Evolutionary conservation across 1,284 basidiomycete species (phyloP).

Genomic region (Melampsora americana): DNA sequence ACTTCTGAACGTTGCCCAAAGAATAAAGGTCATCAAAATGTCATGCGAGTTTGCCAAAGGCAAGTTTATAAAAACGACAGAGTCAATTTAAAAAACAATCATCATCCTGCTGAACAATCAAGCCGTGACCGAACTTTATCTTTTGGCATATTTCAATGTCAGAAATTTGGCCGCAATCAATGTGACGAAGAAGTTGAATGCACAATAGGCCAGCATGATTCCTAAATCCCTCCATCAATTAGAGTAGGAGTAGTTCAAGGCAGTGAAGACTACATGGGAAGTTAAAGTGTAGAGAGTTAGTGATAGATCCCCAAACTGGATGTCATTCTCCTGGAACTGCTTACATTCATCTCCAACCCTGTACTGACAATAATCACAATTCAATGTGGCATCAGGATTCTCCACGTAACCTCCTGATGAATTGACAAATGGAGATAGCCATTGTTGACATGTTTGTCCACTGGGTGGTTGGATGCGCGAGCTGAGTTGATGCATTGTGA

Average conservation of each 20-base stretch:
- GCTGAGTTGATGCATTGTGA: slow-evolving; percentile 46
- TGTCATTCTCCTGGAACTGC: not conserved
- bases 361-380: slow-evolving; percentile 73
- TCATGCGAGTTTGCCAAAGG: too few species aligned
- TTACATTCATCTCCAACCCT: slow-evolving; percentile 50
- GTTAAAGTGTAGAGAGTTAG: not conserved
- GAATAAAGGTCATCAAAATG: too few species aligned
- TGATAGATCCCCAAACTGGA: not conserved
- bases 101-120: too few species aligned
- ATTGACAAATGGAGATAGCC: slow-evolving; percentile 20
- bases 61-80: too few species aligned
- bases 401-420: slow-evolving; percentile 60
- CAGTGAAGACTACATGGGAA: slow-evolving; percentile 7
- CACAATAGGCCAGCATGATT: too few species aligned
- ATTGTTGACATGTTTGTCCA: slow-evolving; percentile 43
- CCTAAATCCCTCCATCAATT: slow-evolving; percentile 41
- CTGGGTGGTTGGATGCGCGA: slow-evolving; percentile 61
- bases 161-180: too few species aligned
- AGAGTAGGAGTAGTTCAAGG: slow-evolving; percentile 18
- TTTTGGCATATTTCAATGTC: too few species aligned
- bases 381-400: slow-evolving; percentile 63
- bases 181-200: too few species aligned
- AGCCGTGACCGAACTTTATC: too few species aligned
- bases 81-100: too few species aligned
- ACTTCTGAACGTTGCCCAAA: too few species aligned